phyloP scores from a whole-genome alignment of 2,329 filamentous ascomycete species.

The Acrocalymma vagum region DNA sequence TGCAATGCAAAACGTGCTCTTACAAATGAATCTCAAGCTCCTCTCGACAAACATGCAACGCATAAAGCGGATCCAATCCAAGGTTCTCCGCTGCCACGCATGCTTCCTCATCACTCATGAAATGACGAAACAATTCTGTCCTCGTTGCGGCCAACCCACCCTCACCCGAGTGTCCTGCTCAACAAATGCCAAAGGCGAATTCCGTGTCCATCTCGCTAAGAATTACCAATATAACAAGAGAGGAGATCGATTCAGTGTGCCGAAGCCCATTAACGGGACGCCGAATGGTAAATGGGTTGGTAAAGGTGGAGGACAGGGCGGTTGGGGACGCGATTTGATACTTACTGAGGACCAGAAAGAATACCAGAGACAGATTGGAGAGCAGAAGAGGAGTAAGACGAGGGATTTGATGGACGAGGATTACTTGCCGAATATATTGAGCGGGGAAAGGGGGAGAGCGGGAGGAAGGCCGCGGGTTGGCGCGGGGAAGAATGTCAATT shows the following conservation, averaged over 20 bases:
- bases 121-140: conserved; percentile 91
- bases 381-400: conserved; percentile 72
- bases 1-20: conserved; percentile 95
- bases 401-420: conserved; percentile 95
- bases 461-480: conserved; percentile 80
- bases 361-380: conserved; percentile 71
- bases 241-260: conserved; percentile 91
- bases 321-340: conserved; percentile 86
- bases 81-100: conserved; percentile 86
- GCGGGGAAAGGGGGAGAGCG: conserved; percentile 73
- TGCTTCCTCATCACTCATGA: conserved; percentile 82
- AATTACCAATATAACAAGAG: conserved; percentile 97
- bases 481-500: conserved; percentile 86
- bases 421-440: conserved; percentile 85
- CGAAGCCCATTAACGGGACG: conserved; percentile 84
- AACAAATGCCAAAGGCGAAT: conserved; percentile 80
- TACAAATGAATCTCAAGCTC: conserved; percentile 93
- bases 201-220: conserved; percentile 86
- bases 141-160: conserved; percentile 86
- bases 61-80: conserved; percentile 86
- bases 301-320: conserved; percentile 79
- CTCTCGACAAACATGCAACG: conserved; percentile 80
- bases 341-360: conserved; percentile 97
- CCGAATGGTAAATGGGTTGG: conserved; percentile 77
- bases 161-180: conserved; percentile 86